Conservation (phyloP, 495 filamentous ascomycete species). For the Xylaria flabelliformis region DNA sequence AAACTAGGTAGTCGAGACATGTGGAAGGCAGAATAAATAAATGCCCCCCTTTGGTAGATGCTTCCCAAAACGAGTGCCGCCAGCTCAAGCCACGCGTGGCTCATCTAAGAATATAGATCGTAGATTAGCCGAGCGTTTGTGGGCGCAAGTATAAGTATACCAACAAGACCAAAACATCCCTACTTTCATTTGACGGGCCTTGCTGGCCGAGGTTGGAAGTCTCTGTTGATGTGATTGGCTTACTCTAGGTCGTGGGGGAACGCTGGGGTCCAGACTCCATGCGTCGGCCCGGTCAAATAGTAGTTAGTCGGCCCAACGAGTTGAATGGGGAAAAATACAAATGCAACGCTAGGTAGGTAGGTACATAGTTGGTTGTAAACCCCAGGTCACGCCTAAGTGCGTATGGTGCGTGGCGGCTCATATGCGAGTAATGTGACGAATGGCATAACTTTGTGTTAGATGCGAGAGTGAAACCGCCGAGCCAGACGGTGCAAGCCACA, state of each 20-base stretch:
- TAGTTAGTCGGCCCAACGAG: not conserved
- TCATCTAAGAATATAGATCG: not conserved
- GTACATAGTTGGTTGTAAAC: not conserved
- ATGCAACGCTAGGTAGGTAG: not conserved
- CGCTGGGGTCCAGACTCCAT: constrained; percentile 9
- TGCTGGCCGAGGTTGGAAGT: constrained; percentile 1
- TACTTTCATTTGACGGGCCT: not conserved
- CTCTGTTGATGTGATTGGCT: constrained; percentile 10
- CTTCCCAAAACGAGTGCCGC: not conserved
- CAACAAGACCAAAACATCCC: constrained; percentile 12
- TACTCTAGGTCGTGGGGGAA: not conserved
- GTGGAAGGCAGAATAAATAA: not conserved
- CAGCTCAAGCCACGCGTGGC: not conserved
- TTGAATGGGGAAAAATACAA: not conserved
- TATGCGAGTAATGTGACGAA: constrained; percentile 9
- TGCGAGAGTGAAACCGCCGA: not conserved
- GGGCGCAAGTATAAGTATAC: not conserved
- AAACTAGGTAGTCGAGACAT: not conserved
- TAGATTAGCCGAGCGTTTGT: constrained; percentile 13
- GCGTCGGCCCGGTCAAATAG: not conserved
- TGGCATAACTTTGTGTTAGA: constrained; percentile 14
- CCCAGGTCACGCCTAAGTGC: not conserved
- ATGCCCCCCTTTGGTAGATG: not conserved
- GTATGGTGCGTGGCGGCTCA: not conserved
- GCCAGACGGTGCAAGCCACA: constrained; percentile 12